Evolutionary conservation across 192 early-diverging fungal species (phyloP).

Genomic region (Linnemannia elongata): DNA sequence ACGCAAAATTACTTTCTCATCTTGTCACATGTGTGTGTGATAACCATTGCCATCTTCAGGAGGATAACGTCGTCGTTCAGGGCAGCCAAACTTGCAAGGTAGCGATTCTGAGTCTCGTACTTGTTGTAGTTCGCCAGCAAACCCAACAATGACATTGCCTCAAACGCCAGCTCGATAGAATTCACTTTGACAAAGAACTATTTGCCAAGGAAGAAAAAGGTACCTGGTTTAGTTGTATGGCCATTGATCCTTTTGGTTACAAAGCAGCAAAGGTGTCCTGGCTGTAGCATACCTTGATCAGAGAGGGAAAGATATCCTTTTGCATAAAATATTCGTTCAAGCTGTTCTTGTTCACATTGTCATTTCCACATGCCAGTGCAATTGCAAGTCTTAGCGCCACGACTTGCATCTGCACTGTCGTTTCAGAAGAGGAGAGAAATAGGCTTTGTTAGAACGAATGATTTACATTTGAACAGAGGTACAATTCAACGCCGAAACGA

Average conservation of each 20-base stretch:
- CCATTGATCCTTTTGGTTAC: background rate
- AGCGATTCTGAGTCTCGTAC: slow-evolving; percentile 65
- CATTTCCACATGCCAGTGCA: slow-evolving; percentile 63
- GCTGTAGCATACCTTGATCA: slow-evolving; percentile 55
- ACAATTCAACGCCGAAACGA: background rate
- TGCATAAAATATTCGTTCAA: slow-evolving; percentile 72
- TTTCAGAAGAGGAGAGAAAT: background rate
- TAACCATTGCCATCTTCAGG: slow-evolving; percentile 38
- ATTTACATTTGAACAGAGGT: background rate
- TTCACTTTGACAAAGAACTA: slow-evolving; percentile 59
- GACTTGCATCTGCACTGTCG: slow-evolving; percentile 42
- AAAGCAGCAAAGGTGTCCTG: background rate
- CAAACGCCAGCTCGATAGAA: slow-evolving; percentile 49
- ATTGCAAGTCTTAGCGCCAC: slow-evolving; percentile 58
- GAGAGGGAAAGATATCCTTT: slow-evolving; percentile 57
- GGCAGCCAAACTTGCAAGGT: slow-evolving; percentile 52
- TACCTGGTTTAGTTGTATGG: background rate
- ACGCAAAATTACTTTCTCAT: slow-evolving; percentile 38
- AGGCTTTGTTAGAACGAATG: background rate
- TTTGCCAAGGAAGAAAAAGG: background rate
- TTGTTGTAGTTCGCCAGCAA: slow-evolving; percentile 73
- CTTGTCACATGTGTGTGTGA: slow-evolving; percentile 25
- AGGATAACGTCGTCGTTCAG: slow-evolving; percentile 52
- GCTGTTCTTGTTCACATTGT: slow-evolving; percentile 71
- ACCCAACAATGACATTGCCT: slow-evolving; percentile 60